These are phyloP conservation scores for Boletales sp. DNA, from an alignment of 768 basidiomycete species.

Conservation along the genomic window DNA sequence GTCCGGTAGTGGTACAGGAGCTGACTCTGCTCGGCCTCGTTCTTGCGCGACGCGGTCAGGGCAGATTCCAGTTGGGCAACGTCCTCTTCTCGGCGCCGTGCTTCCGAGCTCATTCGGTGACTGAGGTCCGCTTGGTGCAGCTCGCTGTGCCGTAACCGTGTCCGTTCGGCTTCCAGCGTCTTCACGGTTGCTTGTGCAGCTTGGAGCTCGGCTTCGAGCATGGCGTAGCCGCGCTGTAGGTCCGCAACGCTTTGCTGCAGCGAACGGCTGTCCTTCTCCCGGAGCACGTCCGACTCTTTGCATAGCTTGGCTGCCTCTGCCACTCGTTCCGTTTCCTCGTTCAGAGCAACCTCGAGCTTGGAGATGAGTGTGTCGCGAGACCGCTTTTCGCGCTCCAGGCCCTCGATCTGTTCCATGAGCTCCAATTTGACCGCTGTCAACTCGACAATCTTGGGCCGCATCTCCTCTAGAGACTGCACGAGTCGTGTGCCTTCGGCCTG, in stretches of 20 bases:
- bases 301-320: constrained; percentile 44
- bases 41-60: constrained; percentile 43
- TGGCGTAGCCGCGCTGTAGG: constrained; percentile 57
- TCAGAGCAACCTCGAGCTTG: constrained; percentile 57
- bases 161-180: constrained; percentile 64
- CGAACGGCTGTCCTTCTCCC: constrained; percentile 51
- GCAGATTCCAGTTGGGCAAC: constrained; percentile 49
- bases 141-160: constrained; percentile 53
- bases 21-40: constrained; percentile 58
- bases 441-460: constrained; percentile 82
- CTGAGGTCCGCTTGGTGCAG: constrained; percentile 55
- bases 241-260: constrained; percentile 52
- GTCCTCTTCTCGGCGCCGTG: constrained; percentile 52
- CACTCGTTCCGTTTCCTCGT: constrained; percentile 50
- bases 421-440: constrained; percentile 70
- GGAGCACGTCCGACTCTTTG: constrained; percentile 41
- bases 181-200: constrained; percentile 49
- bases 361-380: constrained; percentile 56
- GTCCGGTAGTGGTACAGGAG: constrained; percentile 61
- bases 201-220: constrained; percentile 62
- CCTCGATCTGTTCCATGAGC: constrained; percentile 60
- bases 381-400: constrained; percentile 49
- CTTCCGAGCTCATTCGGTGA: constrained; percentile 45
- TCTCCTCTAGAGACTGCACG: constrained; percentile 79
- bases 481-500: constrained; percentile 76